Base-by-base conservation (phyloP, 805 yeast species). In the Cyberlindnera mrakii region DNA sequence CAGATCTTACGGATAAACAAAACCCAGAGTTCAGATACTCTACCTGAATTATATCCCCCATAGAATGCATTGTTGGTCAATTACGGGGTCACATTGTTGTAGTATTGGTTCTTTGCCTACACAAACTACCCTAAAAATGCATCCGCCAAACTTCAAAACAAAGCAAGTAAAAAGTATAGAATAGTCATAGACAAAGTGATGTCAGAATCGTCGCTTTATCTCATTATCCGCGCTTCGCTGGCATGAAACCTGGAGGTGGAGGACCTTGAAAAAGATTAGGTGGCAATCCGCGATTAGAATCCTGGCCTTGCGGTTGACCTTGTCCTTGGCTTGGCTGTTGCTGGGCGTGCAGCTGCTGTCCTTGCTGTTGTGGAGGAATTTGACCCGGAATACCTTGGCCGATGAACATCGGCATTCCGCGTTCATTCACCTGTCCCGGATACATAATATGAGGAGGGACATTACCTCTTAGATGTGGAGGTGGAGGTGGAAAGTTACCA, bases 1-100 rank as follows among this genome's bases (percentile, higher is more conserved):
- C 71, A 14, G 76, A 72, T 47, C 52, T 69, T 53, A 72, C 77
- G n/a, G 77, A 72, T 44, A 38, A 42, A 43, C 46, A 49, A 33
- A 51, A 56, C 40, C 49, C 51, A 41, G 51, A 55, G 39, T 71
- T 70, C 51, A 61, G 71, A 46, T 70, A 70, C 48, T 36, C 19
- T 27, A 10, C 27, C 23, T 19, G 23, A 19, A 19, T 19, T 19
- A 19, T 19, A 19, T 19, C 23, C 23, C 6, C 23, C 23, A 8
- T 19, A 19, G 27, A 23, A 23, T 23, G 11, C 27, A 23, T 2
- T 23, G 27, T 3, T 9, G 11, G 27, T 10, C 27, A 23, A 10
- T 23, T 23, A 23, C 13, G 27, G 27, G 27, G 27, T 23, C 27
- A 23, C 27, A 8, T 23, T 10, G 27, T 23, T 23, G 27, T 23